Conservation (phyloP, 179 eudicot species). For the Dionaea muscipula region DNA sequence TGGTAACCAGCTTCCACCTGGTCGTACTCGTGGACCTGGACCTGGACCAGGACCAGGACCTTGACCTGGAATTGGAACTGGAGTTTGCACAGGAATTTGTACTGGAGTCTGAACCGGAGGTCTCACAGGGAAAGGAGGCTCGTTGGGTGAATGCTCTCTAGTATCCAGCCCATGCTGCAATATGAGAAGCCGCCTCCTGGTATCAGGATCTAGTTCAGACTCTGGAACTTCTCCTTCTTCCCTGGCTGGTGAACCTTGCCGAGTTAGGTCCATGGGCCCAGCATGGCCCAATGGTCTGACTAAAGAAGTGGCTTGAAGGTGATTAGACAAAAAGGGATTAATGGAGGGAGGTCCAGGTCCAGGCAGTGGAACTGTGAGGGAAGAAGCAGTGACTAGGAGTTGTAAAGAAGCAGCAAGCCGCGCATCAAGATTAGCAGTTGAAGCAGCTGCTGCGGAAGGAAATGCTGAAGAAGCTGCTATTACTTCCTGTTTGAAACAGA, state of each 20-base stretch:
- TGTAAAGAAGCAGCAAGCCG: constrained; percentile 44
- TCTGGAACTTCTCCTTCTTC: constrained; percentile 99
- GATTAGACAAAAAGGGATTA: constrained; percentile 30
- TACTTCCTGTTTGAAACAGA: constrained; percentile 50
- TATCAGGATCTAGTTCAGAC: constrained; percentile 92
- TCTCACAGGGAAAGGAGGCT: constrained; percentile 54
- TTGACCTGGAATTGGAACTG: constrained; percentile 10
- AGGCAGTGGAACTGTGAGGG: constrained; percentile 38
- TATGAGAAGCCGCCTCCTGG: constrained; percentile 87
- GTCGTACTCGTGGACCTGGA: constrained; percentile 38
- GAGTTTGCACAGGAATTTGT: constrained; percentile 14
- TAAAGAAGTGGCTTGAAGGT: constrained; percentile 35
- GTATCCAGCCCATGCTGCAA: constrained; percentile 89
- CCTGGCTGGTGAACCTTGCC: constrained; percentile 77
- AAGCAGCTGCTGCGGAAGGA: constrained; percentile 25
- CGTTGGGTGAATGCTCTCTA: constrained; percentile 43
- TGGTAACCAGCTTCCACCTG: constrained; percentile 69
- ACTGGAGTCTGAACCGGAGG: constrained; percentile 50
- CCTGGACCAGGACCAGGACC: constrained; percentile 29
- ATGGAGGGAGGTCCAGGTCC: constrained; percentile 35
- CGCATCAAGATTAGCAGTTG: constrained; percentile 39
- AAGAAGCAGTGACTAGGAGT: constrained; percentile 31
- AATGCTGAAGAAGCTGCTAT: constrained; percentile 40
- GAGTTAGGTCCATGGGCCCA: constrained; percentile 38
- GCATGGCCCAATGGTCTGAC: constrained; percentile 43